A percentile compares a stretch with the other conserved stretches of the same genome.
Conservation (phyloP, 306 rosid genomes). For the Quercus bicolor region DNA sequence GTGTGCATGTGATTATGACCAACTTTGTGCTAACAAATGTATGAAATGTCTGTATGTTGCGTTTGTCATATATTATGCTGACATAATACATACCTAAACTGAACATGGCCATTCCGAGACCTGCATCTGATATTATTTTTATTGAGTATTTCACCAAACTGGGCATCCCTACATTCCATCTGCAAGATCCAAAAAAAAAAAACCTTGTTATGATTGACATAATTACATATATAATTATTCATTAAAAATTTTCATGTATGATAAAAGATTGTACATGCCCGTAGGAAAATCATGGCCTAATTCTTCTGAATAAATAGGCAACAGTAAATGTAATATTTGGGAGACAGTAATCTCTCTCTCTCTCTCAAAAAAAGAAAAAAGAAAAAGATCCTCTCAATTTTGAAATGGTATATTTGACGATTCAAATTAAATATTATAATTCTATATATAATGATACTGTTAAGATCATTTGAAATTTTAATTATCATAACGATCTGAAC, state of each 20-base stretch:
- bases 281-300: not conserved
- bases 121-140: constrained; percentile 41
- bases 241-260: not conserved
- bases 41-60: not conserved
- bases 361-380: no score
- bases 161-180: constrained; percentile 49
- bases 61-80: not conserved
- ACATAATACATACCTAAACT: constrained; percentile 24
- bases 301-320: no score
- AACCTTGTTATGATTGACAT: not conserved
- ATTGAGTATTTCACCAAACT: constrained; percentile 41
- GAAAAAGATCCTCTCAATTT: no score
- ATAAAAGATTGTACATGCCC: not conserved
- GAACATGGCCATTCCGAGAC: constrained; percentile 54
- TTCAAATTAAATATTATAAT: no score
- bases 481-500: no score
- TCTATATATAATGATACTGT: no score
- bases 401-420: no score
- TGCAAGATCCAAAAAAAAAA: not conserved
- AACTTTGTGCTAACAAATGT: not conserved
- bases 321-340: no score
- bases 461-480: no score
- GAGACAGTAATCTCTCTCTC: no score
- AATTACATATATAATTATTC: not conserved
- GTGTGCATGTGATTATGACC: not conserved